Base-by-base conservation (phyloP, 176 grass and related monocot genomes). In the Pontederia paniculata region DNA sequence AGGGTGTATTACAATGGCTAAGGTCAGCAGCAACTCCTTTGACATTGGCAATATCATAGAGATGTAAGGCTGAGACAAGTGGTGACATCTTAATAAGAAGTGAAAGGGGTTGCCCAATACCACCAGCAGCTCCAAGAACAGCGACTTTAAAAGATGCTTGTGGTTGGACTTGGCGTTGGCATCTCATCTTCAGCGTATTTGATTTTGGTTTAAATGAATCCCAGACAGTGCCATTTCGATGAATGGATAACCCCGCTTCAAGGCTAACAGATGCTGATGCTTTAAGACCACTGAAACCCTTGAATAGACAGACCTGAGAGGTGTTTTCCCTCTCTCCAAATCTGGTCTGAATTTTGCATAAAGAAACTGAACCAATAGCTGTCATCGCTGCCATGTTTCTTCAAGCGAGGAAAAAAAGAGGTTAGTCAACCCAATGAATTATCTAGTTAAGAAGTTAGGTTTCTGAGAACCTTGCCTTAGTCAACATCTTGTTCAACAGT, bases 31-130 rank as follows among this genome's bases (percentile, higher is more conserved):
- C 79, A 59, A 88, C 84, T 52, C 84, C 84, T 66, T 73, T 76
- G 0, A 80, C 81, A 17, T 66, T 70, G 16, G 84, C 84, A 70
- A 88, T 67, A 66, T 88, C 84, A 60, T 83, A 88, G 59, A 88
- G 84, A 42, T 73, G 81, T 53, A 88, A 70, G 22, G 72, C 66
- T 50, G 84, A 88, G 50, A 88, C 76, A 48, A 88, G 76, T 12
- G 84, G 79, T 59, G 71, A 83, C 72, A 88, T 73, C 69, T 88
- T 88, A 73, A 88, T 67, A 42, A 88, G 76, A 43, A 88, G 84
- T 37, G 75, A 64, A 21, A 88, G 72, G 4, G 84, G 84, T 70
- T 88, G 84, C 4, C 84, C 84, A 54, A 88, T 88, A 2, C 84
- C 84, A 10, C 84, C 84, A 11, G 79, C 84, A 15, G 84, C 84